Evolutionary conservation across 345 rosid species (phyloP), one percentile per base, ranked within the genome.

Genomic region (Pistacia integerrima): DNA sequence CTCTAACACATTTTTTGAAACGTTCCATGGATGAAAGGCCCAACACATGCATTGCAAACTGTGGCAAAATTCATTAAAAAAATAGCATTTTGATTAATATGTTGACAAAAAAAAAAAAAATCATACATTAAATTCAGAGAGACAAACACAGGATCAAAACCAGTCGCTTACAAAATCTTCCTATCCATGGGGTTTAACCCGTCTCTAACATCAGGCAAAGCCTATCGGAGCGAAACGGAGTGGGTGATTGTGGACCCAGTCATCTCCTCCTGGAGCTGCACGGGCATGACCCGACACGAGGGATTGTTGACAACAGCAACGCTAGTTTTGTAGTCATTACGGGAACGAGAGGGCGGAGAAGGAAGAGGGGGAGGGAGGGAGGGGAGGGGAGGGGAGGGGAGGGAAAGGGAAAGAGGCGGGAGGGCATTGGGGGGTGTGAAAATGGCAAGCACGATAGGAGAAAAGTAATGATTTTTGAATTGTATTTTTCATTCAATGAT

Each of bases 21-120:
- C 98, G 98, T 74, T 90, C 93, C 57, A 85, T 90, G 0, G 98
- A 95, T 30, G 96, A 85, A 82, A 95, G 97, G 60, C 99, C 98
- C 72, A 95, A 81, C 76, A 93, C 99, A 82, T 92, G 97, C 99
- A 95, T 93, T 8, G 99, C 97, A 74, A 83, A 95, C 99, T 95
- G 88, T 48, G 83, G 46, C 48, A 60, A 28, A 73, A 55, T 66
- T 20, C 55, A 10, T 22, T 4, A 57, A 58, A 38, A 7, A 52
- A 54, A 33, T 30, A 52, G 11, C 72, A 66, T 44, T n/a, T 16
- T 51, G 7, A 20, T 66, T 30, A 18, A n/a, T 14, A 41, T 48
- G 69, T 18, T 17, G 52, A 22, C 46, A n/a, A n/a, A n/a, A n/a
- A n/a, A 41, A 22, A 10, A 46, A 11, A 51, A 22, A 11, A 54